Conservation (phyloP, 164 flowering plant species). For the Dillenia suffruticosa region DNA sequence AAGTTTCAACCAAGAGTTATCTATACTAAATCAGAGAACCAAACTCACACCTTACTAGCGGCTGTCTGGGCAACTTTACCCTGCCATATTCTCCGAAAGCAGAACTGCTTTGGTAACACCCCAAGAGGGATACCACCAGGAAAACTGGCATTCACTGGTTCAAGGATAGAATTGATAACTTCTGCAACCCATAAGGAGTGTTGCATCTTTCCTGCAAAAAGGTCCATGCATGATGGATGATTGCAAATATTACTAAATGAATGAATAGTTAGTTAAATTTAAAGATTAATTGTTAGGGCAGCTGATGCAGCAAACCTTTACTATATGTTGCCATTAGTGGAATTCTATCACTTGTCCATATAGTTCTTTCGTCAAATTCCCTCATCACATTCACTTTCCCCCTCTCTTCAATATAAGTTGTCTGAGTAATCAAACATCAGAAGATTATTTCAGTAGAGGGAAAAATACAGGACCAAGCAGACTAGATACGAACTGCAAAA, state of each 20-base stretch:
- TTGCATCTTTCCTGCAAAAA: slow-evolving; percentile 77
- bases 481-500: not conserved
- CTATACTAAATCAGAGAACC: not conserved
- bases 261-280: not conserved
- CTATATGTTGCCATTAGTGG: slow-evolving; percentile 87
- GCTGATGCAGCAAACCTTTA: slow-evolving; percentile 45
- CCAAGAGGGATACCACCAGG: slow-evolving; percentile 35
- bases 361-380: slow-evolving; percentile 86
- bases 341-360: slow-evolving; percentile 83
- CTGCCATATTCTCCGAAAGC: slow-evolving; percentile 90
- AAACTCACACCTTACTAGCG: slow-evolving; percentile 73
- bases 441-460: slow-evolving; percentile 1
- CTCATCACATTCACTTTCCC: slow-evolving; percentile 64
- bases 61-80: slow-evolving; percentile 74
- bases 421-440: slow-evolving; percentile 31
- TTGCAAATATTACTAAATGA: not conserved
- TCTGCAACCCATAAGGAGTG: slow-evolving; percentile 86
- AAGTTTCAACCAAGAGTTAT: not conserved
- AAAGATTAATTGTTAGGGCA: too few species aligned
- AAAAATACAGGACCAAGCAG: not conserved
- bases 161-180: slow-evolving; percentile 31
- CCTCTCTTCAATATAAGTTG: slow-evolving; percentile 66
- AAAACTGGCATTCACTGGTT: slow-evolving; percentile 26
- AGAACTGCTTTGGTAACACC: slow-evolving; percentile 42
- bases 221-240: not conserved